phyloP scores from a whole-genome alignment of 208 protist species.

The Strigomonas culicis region DNA sequence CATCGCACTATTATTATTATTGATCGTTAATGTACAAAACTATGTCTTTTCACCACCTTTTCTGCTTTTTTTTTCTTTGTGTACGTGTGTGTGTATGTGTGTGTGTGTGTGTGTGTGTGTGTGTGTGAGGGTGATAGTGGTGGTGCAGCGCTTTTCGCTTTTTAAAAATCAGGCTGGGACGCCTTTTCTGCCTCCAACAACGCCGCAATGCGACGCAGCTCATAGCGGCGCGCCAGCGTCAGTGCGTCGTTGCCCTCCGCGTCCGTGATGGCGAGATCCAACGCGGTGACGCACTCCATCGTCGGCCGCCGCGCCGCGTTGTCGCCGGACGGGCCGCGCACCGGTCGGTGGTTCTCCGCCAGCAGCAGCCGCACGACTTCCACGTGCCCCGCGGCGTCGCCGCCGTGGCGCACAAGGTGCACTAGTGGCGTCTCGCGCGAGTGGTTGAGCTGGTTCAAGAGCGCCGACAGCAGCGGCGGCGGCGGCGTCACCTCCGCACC shows the following conservation, averaged over 20 bases:
- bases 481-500: no score
- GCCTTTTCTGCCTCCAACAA: conserved; percentile 43
- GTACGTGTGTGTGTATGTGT: no score
- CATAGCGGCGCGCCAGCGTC: conserved; percentile 35
- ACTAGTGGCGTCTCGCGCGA: conserved; percentile 36
- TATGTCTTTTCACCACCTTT: background rate
- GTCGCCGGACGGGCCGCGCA: no score
- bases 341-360: no score
- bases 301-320: no score
- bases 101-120: no score
- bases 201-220: conserved; percentile 35
- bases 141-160: no score
- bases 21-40: background rate
- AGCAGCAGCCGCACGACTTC: conserved; percentile 55
- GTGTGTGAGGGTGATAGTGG: background rate
- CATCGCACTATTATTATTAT: background rate
- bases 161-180: conserved; percentile 18
- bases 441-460: conserved; percentile 48
- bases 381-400: conserved; percentile 54
- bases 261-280: no score
- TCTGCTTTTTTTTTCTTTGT: background rate
- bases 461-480: conserved; percentile 13
- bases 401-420: conserved; percentile 42
- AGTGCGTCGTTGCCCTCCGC: conserved; percentile 39
- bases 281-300: no score